Evolutionary conservation across 2,329 filamentous ascomycete genomes (phyloP).

Genomic region (Nemania sp.): DNA sequence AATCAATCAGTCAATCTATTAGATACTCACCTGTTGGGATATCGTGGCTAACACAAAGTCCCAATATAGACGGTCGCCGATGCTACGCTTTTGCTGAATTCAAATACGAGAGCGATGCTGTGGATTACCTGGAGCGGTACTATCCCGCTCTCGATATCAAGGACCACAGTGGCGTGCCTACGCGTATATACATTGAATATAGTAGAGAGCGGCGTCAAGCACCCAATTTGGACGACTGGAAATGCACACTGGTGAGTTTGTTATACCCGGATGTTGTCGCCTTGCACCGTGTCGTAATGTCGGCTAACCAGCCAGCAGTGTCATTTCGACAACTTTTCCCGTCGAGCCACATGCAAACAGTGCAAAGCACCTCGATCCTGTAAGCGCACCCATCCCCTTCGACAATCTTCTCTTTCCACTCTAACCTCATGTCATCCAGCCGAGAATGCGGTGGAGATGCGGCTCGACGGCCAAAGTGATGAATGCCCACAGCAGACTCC

Average conservation of each 20-base stretch:
- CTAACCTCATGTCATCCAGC: slow-evolving; percentile 38
- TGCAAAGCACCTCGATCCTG: slow-evolving; percentile 53
- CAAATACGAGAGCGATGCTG: slow-evolving; percentile 54
- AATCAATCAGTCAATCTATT: background rate
- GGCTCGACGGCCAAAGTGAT: slow-evolving; percentile 62
- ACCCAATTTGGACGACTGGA: slow-evolving; percentile 55
- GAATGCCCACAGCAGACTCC: slow-evolving; percentile 64
- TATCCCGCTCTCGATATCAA: slow-evolving; percentile 54
- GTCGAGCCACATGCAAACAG: slow-evolving; percentile 52
- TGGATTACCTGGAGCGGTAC: slow-evolving; percentile 54
- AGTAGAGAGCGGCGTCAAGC: slow-evolving; percentile 53
- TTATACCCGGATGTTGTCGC: background rate
- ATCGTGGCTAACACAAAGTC: slow-evolving; percentile 1
- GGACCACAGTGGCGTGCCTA: slow-evolving; percentile 48
- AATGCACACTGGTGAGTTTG: slow-evolving; percentile 53
- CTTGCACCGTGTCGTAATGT: background rate
- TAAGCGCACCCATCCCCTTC: slow-evolving; percentile 37
- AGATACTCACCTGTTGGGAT: background rate
- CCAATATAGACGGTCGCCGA: slow-evolving; percentile 44
- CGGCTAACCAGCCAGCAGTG: slow-evolving; percentile 44
- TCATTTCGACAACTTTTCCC: slow-evolving; percentile 53
- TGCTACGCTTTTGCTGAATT: slow-evolving; percentile 58
- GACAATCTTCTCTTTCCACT: background rate
- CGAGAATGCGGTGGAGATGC: slow-evolving; percentile 52
- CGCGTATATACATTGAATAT: slow-evolving; percentile 54